Evolutionary conservation across 257 asterid genomes (phyloP).

Genomic region (Linderniella brevidens): DNA sequence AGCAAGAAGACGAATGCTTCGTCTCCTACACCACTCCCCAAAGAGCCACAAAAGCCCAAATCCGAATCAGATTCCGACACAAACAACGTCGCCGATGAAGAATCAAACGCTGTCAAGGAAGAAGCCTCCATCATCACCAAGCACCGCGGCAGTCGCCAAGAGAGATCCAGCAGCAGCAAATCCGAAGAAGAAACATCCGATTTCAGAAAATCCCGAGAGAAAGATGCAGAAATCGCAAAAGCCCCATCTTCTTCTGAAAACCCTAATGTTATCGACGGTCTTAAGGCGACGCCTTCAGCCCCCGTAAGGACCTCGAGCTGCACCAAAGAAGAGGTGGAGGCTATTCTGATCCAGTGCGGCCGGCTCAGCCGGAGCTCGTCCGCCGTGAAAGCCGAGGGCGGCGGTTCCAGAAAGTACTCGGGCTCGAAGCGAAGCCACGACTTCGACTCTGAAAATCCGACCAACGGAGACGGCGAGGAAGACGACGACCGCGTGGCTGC

Average conservation of each 20-base stretch:
- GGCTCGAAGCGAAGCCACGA: slow-evolving; percentile 93
- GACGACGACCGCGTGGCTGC: slow-evolving; percentile 20
- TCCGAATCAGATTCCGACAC: too few relatives aligned
- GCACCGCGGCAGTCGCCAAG: slow-evolving; percentile 78
- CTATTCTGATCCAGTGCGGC: slow-evolving; percentile 91
- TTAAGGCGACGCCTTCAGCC: slow-evolving; percentile 22
- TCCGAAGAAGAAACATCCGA: slow-evolving; percentile 29
- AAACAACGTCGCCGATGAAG: slow-evolving; percentile 18
- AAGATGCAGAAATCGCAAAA: slow-evolving; percentile 15
- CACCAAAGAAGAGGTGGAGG: slow-evolving; percentile 88
- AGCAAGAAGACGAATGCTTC: slow-evolving; percentile 58
- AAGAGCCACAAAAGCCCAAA: slow-evolving; percentile 22
- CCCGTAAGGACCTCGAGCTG: slow-evolving; percentile 82
- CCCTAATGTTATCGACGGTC: slow-evolving; percentile 4
- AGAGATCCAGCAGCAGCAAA: slow-evolving; percentile 30
- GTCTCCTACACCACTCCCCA: slow-evolving; percentile 21
- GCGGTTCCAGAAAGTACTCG: slow-evolving; percentile 47
- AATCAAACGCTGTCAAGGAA: slow-evolving; percentile 33
- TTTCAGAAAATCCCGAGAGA: slow-evolving; percentile 11
- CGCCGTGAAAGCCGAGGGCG: slow-evolving; percentile 37
- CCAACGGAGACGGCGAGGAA: slow-evolving; percentile 19
- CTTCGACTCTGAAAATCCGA: slow-evolving; percentile 34
- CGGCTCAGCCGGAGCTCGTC: slow-evolving; percentile 92
- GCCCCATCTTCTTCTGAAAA: slow-evolving; percentile 3
- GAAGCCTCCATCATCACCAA: slow-evolving; percentile 60